phyloP scores from a whole-genome alignment of 768 basidiomycete species.

The Phylloporus rhodoxanthus region DNA sequence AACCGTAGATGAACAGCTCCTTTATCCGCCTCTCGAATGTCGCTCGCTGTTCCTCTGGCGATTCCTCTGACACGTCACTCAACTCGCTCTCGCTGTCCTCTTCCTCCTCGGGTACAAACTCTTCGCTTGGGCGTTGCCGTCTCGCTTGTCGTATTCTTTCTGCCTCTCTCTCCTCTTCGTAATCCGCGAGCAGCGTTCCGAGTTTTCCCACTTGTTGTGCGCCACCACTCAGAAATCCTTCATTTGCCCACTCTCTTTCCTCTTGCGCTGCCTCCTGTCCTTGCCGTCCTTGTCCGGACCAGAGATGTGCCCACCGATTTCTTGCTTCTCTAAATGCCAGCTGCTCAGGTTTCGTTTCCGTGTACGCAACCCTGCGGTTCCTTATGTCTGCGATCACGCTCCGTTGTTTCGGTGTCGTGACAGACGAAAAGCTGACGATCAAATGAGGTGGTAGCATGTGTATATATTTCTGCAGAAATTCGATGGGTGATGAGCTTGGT shows the following conservation, averaged over 20 bases:
- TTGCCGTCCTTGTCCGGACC: conserved; percentile 49
- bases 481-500: conserved; percentile 51
- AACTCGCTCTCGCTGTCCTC: conserved; percentile 46
- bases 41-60: conserved; percentile 43
- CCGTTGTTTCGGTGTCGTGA: conserved; percentile 57
- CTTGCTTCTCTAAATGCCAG: conserved; percentile 50
- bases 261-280: conserved; percentile 54
- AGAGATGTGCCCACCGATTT: conserved; percentile 60
- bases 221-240: conserved; percentile 51
- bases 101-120: conserved; percentile 58
- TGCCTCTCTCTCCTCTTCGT: conserved; percentile 74
- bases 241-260: conserved; percentile 65
- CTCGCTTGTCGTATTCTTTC: conserved; percentile 50
- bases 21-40: conserved; percentile 56
- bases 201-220: conserved; percentile 64
- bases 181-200: conserved; percentile 57
- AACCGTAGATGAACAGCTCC: conserved; percentile 71
- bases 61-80: conserved; percentile 34
- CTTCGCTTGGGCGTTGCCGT: conserved; percentile 34
- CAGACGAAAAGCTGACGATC: conserved; percentile 36
- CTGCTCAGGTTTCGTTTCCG: conserved; percentile 47
- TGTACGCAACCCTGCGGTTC: conserved; percentile 67
- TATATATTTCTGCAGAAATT: conserved; percentile 58
- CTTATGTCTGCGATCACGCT: conserved; percentile 58
- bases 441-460: conserved; percentile 64